These are phyloP conservation scores for Colletotrichum tanaceti DNA, from an alignment of 2,329 filamentous ascomycete species.

Conservation along the genomic window DNA sequence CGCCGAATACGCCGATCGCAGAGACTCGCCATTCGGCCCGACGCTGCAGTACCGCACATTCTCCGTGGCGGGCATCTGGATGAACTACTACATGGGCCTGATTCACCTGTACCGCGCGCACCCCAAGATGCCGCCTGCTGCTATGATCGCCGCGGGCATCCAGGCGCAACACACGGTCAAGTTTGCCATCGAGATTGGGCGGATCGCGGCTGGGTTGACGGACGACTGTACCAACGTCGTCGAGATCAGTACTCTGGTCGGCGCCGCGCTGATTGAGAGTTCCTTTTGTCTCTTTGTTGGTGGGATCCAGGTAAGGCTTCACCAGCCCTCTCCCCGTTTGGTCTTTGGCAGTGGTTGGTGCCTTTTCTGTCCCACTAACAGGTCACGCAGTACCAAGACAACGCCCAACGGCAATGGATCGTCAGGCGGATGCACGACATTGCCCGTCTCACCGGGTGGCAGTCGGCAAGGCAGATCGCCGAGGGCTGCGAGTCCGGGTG, in stretches of 20 bases:
- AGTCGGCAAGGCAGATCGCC: conserved; percentile 83
- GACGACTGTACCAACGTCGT: conserved; percentile 63
- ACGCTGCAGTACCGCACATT: conserved; percentile 86
- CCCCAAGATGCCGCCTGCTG: conserved; percentile 89
- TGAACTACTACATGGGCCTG: conserved; percentile 85
- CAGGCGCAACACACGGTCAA: conserved; percentile 77
- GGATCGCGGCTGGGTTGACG: conserved; percentile 79
- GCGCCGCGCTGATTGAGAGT: conserved; percentile 84
- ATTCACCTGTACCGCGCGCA: conserved; percentile 87
- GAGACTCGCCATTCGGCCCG: conserved; percentile 80
- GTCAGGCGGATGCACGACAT: conserved; percentile 80
- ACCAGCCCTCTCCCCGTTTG: background rate
- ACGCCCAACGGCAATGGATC: conserved; percentile 80
- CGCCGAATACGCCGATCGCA: conserved; percentile 71
- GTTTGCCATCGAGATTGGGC: conserved; percentile 80
- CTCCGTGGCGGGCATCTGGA: conserved; percentile 88
- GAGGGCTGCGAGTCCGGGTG: conserved; percentile 87
- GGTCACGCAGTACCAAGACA: conserved; percentile 71
- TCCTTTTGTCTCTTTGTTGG: conserved; percentile 88
- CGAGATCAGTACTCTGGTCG: conserved; percentile 80
- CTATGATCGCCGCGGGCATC: conserved; percentile 86
- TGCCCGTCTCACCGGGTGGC: conserved; percentile 85
- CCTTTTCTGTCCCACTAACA: conserved; percentile 36
- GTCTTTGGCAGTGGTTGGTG: no score
- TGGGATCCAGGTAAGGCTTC: conserved; percentile 71